Conservation (phyloP, 164 flowering plant genomes). For the Protea cynaroides region DNA sequence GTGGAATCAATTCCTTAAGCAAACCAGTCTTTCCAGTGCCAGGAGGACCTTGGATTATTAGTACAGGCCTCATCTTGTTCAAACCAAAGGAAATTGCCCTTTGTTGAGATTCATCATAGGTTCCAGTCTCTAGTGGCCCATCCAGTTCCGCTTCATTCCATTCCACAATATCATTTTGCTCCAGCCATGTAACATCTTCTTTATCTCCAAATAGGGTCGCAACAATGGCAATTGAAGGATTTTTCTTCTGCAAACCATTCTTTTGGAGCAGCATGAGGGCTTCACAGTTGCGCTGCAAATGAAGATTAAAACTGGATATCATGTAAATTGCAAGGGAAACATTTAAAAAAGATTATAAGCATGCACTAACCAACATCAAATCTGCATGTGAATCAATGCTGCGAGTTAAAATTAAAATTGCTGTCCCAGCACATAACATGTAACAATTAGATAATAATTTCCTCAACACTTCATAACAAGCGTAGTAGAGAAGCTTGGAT, state of each 20-base stretch:
- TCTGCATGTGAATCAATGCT: too few relatives aligned
- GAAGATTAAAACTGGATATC: constrained; percentile 2
- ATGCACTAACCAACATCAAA: not conserved
- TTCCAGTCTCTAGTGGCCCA: constrained; percentile 23
- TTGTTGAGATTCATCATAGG: constrained; percentile 59
- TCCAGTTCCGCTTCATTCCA: constrained; percentile 47
- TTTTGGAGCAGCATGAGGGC: constrained; percentile 92
- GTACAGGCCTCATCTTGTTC: constrained; percentile 70
- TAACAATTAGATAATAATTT: too few relatives aligned
- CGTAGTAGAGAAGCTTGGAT: too few relatives aligned
- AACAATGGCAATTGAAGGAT: constrained; percentile 64
- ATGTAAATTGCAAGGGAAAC: not conserved
- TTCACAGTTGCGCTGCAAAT: constrained; percentile 80
- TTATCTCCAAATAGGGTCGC: constrained; percentile 78
- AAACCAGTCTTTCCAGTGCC: constrained; percentile 90
- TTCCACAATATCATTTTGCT: constrained; percentile 47
- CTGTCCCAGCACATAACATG: too few relatives aligned
- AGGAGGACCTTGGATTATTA: constrained; percentile 84
- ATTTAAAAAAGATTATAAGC: not conserved
- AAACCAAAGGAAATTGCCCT: constrained; percentile 70
- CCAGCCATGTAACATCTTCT: constrained; percentile 61
- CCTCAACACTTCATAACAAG: too few relatives aligned
- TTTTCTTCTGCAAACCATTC: constrained; percentile 79
- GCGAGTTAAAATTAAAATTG: too few relatives aligned
- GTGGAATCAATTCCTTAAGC: constrained; percentile 61